Evolutionary conservation across 257 asterid species (phyloP).

Genomic region (Echium plantagineum): DNA sequence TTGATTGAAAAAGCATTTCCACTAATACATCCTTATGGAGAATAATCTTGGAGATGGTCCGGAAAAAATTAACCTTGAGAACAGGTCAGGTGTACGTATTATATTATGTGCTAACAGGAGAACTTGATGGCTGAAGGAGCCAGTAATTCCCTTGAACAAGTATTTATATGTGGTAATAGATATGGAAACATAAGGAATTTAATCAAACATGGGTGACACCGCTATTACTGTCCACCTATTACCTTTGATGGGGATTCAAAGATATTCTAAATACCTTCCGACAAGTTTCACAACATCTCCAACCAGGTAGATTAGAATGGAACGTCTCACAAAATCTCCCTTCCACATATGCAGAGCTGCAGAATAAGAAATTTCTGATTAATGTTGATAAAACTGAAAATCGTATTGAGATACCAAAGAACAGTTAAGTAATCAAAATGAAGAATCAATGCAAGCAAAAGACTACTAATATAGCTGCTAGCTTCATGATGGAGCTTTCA

Average conservation of each 20-base stretch:
- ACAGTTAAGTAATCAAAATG: neutral
- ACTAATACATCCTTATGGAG: no score
- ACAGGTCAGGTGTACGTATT: neutral
- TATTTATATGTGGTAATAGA: no score
- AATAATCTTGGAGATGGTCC: no score
- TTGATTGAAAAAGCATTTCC: neutral
- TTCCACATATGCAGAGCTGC: constrained; percentile 75
- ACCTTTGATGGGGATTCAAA: constrained; percentile 2
- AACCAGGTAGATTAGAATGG: constrained; percentile 83
- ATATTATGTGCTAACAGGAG: neutral
- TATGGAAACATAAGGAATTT: neutral
- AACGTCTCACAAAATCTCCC: constrained; percentile 89
- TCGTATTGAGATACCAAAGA: neutral
- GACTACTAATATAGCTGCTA: neutral
- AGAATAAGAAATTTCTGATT: constrained; percentile 3
- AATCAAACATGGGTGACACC: neutral
- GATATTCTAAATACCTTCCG: constrained; percentile 60
- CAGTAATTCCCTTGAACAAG: neutral
- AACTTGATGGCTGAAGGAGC: neutral
- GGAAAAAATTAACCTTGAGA: neutral
- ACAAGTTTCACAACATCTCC: constrained; percentile 99
- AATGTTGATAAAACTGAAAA: neutral
- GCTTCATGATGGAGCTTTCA: neutral
- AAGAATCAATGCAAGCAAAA: neutral
- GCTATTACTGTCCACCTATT: neutral